A percentile compares a stretch with the other conserved stretches of the same genome.
Conservation (phyloP, 2,329 filamentous ascomycete species). For the Thelonectria blattea region DNA sequence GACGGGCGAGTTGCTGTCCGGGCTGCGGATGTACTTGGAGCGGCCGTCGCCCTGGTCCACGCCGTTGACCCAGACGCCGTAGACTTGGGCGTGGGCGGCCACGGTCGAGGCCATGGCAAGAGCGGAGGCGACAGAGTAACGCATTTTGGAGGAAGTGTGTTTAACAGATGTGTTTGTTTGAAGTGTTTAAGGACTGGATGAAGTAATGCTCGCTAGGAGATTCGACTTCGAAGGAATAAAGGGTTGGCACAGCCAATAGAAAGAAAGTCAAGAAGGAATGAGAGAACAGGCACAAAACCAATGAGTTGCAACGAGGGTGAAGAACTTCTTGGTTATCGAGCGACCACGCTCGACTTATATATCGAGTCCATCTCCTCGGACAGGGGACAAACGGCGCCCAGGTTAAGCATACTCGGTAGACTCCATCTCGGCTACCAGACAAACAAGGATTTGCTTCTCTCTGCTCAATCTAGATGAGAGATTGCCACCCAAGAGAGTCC, state of each 20-base stretch:
- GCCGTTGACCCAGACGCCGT: constrained; percentile 55
- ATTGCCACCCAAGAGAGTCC: neutral
- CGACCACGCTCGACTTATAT: constrained; percentile 30
- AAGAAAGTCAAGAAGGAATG: constrained; percentile 36
- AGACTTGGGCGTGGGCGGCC: constrained; percentile 54
- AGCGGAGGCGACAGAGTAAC: constrained; percentile 41
- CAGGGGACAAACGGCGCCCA: neutral
- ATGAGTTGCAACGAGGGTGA: constrained; percentile 35
- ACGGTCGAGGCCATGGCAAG: constrained; percentile 47
- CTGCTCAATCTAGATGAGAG: neutral
- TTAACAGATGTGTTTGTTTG: constrained; percentile 11
- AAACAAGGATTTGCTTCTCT: constrained; percentile 13
- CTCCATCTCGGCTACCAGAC: constrained; percentile 13
- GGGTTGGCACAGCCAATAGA: constrained; percentile 39
- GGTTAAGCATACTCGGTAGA: constrained; percentile 9
- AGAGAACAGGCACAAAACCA: constrained; percentile 26
- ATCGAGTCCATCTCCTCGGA: constrained; percentile 16
- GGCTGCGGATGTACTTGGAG: constrained; percentile 51
- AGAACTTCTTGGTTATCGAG: constrained; percentile 9
- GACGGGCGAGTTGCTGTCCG: constrained; percentile 51
- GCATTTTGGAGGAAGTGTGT: constrained; percentile 42
- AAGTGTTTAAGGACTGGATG: constrained; percentile 32
- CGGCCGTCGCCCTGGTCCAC: constrained; percentile 51
- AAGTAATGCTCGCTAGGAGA: constrained; percentile 26
- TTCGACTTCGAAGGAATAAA: constrained; percentile 39